Evolutionary conservation across 768 basidiomycete genomes (phyloP), one percentile per base, ranked within the genome.

Genomic region (Termitomyces sp.): DNA sequence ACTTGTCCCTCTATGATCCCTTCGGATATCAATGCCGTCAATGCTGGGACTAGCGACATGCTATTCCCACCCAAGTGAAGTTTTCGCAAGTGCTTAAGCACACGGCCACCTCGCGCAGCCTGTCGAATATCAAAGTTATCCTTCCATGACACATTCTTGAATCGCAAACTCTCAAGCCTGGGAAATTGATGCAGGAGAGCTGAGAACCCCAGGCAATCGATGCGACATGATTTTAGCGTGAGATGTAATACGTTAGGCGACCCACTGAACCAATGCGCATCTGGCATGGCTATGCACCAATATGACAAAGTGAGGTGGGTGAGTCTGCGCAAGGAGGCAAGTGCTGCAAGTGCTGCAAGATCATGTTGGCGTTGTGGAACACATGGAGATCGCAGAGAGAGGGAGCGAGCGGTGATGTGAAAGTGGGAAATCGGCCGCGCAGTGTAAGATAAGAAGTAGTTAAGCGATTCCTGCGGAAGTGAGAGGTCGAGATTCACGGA

Each of bases 401-500:
- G 49, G 13, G 18, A 27, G 39, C 44, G 44, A 15, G 54, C 31
- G 11, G 43, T 54, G 1, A 18, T 45, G 31, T 54, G 56, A 38
- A 57, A 54, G 20, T 39, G 33, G 25, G 56, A 57, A 12, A 29
- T 11, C 11, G 52, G 51, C n/a, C n/a, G 20, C 12, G 52, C 27
- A 35, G 51, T 42, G 41, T 50, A 48, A 36, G 32, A 36, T 29
- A 56, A 23, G n/a, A 54, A 50, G 27, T 13, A 15, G 11, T 46
- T 23, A 18, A 54, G 36, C 5, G 48, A 35, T 35, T 45, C 31
- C 16, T 18, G 52, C 2, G 59, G 53, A 16, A 46, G 59, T 32
- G 59, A 54, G 29, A 57, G 50, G 36, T 57, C 50, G 40, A 55
- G 56, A 29, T 51, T 27, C 15, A 51, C 42, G 38, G 46, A 44